Evolutionary conservation across 2,329 filamentous ascomycete genomes (phyloP), one percentile per base, ranked within the genome.

Genomic region (Trichoderma sp.): DNA sequence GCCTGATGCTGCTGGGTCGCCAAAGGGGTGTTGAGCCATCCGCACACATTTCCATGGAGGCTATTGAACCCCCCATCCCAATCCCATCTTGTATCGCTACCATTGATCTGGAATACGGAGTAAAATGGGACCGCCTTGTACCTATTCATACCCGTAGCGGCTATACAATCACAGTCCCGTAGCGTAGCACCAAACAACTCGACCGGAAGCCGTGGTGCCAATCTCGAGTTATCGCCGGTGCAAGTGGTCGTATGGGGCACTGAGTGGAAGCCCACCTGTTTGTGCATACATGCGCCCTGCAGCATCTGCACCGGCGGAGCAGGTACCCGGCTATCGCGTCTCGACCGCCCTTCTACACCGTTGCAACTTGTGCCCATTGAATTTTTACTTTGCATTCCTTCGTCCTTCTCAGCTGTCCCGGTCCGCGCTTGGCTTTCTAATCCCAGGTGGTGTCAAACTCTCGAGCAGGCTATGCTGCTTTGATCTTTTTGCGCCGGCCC

Each of bases 261-360:
- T 5, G 4, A n/a, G 45, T 24, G 45, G 9, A 21, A 21, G 45
- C 60, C 38, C 41, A 67, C 38, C 41, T 18, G 31, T 29, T 53
- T 45, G 35, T 45, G n/a, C 62, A 41, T 65, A 68, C 33, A 69
- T 69, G 50, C 50, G 66, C 66, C 66, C 50, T 59, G 66, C 66
- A 38, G 45, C 66, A 24, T n/a, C 33, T 29, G 33, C 33, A 11
- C 31, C 62, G 53, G 35, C 24, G 31, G 67, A 71, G 67, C 67
- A 71, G 67, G 67, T 71, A 71, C 67, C 67, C 69, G 69, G 69
- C 69, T 72, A 65, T 72, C 69, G 69, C 69, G 69, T 72, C 60
- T 53, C 29, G 69, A 27, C 69, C 59, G 59, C 69, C 69, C 56
- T 31, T 24, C 65, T 50, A 11, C 45, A 50, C 45, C 45, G n/a